phyloP scores from a whole-genome alignment of 495 filamentous ascomycete genomes.

The Penicillium malachiteum region DNA sequence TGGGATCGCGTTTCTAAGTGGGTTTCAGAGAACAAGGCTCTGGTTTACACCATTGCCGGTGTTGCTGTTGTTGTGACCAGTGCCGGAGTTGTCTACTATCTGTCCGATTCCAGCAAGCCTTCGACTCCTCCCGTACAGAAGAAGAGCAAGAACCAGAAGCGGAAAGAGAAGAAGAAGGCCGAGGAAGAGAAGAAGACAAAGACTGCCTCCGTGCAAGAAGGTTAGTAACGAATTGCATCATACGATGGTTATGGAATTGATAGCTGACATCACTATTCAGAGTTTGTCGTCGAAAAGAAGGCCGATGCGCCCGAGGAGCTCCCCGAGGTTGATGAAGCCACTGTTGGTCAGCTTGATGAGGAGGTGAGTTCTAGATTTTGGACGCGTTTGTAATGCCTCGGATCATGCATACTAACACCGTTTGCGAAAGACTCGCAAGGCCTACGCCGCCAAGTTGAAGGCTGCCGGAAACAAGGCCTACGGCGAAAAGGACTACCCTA shows the following conservation, averaged over 20 bases:
- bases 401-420: constrained; percentile 7
- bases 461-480: constrained; percentile 96
- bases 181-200: constrained; percentile 66
- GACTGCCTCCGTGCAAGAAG: constrained; percentile 42
- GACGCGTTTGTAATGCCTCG: not conserved
- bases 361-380: constrained; percentile 47
- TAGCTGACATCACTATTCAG: constrained; percentile 32
- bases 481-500: constrained; percentile 83
- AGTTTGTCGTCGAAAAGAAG: constrained; percentile 44
- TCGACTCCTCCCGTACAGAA: constrained; percentile 35
- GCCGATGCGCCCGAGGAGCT: constrained; percentile 74
- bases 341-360: constrained; percentile 65
- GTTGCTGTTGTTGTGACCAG: constrained; percentile 86
- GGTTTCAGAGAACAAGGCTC: constrained; percentile 90
- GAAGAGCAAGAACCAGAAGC: constrained; percentile 64
- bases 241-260: constrained; percentile 6
- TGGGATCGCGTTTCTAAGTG: constrained; percentile 90
- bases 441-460: constrained; percentile 88
- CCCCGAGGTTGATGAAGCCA: constrained; percentile 79
- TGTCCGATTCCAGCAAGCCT: constrained; percentile 50
- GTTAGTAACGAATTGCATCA: constrained; percentile 25
- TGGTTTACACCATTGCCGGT: constrained; percentile 94
- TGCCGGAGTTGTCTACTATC: constrained; percentile 89
- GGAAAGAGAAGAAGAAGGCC: constrained; percentile 64
- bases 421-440: constrained; percentile 55